A percentile compares a stretch with the other conserved stretches of the same genome.
These are phyloP conservation scores for Scutellaria minor DNA, from an alignment of 257 asterid genomes.

Conservation along the genomic window DNA sequence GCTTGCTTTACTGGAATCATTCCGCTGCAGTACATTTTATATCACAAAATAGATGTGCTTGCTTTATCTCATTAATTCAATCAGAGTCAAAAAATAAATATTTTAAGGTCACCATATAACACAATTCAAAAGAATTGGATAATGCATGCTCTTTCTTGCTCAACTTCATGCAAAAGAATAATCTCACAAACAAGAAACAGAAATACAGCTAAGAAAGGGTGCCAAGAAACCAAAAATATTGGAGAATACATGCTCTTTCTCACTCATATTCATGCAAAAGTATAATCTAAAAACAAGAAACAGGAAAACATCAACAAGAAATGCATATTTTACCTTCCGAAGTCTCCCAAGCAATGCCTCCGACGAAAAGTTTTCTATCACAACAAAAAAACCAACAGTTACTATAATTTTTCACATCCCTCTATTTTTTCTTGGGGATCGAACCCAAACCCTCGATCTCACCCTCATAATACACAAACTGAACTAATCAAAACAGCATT, in stretches of 20 bases:
- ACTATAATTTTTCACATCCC: constrained; percentile 58
- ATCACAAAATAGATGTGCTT: no score
- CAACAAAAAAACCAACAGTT: constrained; percentile 81
- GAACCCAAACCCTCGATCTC: constrained; percentile 54
- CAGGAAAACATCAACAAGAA: background rate
- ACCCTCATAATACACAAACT: constrained; percentile 47
- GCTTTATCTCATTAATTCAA: no score
- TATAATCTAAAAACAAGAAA: background rate
- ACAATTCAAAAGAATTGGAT: background rate
- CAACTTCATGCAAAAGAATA: background rate
- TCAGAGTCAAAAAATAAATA: background rate
- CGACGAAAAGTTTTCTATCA: constrained; percentile 98
- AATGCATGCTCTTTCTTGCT: background rate
- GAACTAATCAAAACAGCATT: constrained; percentile 47
- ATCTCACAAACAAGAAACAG: background rate
- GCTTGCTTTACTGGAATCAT: no score
- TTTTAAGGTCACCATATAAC: background rate
- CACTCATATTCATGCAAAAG: constrained; percentile 13
- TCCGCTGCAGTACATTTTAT: no score
- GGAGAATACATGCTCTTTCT: background rate
- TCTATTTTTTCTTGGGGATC: constrained; percentile 49
- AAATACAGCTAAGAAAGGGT: background rate
- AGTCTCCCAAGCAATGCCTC: constrained; percentile 99
- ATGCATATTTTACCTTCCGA: constrained; percentile 67
- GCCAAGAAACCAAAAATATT: background rate